phyloP scores from a whole-genome alignment of 257 asterid genomes.

The Dorcoceras hygrometricum region DNA sequence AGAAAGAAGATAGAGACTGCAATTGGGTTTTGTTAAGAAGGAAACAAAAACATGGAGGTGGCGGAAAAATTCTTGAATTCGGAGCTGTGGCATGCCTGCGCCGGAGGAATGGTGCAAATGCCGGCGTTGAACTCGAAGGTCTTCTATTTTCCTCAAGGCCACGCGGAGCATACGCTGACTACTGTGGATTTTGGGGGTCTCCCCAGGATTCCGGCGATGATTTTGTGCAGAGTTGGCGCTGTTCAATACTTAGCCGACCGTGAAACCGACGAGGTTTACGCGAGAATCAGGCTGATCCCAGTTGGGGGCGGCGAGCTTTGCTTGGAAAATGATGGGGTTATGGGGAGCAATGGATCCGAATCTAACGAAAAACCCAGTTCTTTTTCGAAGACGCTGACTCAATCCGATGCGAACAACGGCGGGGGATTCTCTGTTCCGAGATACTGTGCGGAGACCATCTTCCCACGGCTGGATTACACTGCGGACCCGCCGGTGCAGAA shows the following conservation, averaged over 20 bases:
- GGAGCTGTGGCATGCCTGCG: conserved; percentile 77
- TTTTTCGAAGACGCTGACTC: conserved; percentile 62
- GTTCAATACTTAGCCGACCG: conserved; percentile 55
- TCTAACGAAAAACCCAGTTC: conserved; percentile 40
- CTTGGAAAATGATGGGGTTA: conserved; percentile 24
- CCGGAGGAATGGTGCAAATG: conserved; percentile 66
- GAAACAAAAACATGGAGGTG: conserved; percentile 34
- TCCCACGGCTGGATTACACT: conserved; percentile 47
- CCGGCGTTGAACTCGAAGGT: conserved; percentile 51
- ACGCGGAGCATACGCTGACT: conserved; percentile 54
- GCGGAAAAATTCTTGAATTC: conserved; percentile 46
- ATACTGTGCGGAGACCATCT: conserved; percentile 62
- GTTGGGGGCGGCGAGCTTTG: conserved; percentile 26
- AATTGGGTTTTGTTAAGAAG: conserved; percentile 1
- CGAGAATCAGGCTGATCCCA: conserved; percentile 40
- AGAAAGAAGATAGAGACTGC: background rate
- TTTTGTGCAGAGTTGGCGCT: conserved; percentile 52
- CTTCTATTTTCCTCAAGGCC: conserved; percentile 67
- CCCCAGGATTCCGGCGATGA: conserved; percentile 44
- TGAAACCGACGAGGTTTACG: conserved; percentile 52
- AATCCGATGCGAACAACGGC: conserved; percentile 62
- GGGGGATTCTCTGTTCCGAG: conserved; percentile 66
- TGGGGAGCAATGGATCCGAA: conserved; percentile 30
- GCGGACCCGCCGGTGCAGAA: conserved; percentile 64
- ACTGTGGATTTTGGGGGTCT: conserved; percentile 48